Base-by-base conservation (phyloP, 805 yeast species). In the Ogataea haglerorum region DNA sequence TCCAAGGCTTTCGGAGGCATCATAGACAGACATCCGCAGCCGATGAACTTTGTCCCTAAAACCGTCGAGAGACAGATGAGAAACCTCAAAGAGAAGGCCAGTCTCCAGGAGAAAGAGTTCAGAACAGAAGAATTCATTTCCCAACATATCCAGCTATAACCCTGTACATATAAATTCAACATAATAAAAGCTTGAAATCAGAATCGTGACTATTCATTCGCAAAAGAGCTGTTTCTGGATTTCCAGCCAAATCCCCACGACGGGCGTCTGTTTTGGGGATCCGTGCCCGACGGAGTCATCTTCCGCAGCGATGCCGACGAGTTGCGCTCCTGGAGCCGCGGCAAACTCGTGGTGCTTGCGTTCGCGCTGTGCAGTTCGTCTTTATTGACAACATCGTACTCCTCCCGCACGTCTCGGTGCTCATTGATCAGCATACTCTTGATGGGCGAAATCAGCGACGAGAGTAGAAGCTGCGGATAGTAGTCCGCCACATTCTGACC, bases 1-100 rank as follows among this genome's bases (percentile, higher is more conserved):
- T 73, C 80, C 29, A 75, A 71, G 23, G 84, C 89, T 1, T 87
- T 82, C 56, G 88, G 74, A 31, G 97, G 97, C 16, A 65, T 84
- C 43, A 68, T 72, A 44, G 68, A 70, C 42, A 63, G 57, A 36
- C 72, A 72, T 19, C 81, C 78, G 29, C 72, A 75, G n/a, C 76
- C 86, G 7, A 70, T 72, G 62, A 82, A 85, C 15, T 85, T 78
- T 52, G 68, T 82, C n/a, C 76, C 87, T 31, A 72, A 67, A 53
- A 62, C 58, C 26, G 52, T 75, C 15, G 64, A 64, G 43, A 67
- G 72, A 48, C 65, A 69, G 52, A 57, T 81, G 67, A 53, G 62
- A 33, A 77, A 76, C 52, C 61, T 64, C 42, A 72, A 68, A 60
- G 54, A 58, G 36, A 55, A 57, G 43, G 70, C 67, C n/a, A 55